A percentile compares a stretch with the other conserved stretches of the same genome.
These are phyloP conservation scores for Monosporascus sp. DNA, from an alignment of 2,329 filamentous ascomycete species.

Conservation along the genomic window DNA sequence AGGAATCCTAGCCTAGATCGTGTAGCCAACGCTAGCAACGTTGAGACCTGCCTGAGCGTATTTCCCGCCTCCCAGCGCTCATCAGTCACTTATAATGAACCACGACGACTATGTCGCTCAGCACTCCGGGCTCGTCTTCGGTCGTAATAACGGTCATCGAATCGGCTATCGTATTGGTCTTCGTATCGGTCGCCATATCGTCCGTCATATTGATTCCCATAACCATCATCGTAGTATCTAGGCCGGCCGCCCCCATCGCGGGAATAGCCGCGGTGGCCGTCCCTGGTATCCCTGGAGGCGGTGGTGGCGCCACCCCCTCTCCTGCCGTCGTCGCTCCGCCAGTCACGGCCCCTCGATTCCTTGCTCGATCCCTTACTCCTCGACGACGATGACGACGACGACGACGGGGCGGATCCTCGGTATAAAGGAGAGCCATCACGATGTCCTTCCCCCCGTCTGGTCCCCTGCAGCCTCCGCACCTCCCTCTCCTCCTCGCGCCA, in stretches of 20 bases:
- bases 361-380: neutral
- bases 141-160: constrained; percentile 10
- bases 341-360: too few species aligned
- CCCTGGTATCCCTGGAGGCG: neutral
- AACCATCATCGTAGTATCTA: neutral
- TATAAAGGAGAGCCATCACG: too few species aligned
- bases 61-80: neutral
- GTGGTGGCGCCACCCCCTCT: neutral
- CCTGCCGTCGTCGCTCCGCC: neutral
- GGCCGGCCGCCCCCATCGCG: neutral
- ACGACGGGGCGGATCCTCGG: too few species aligned
- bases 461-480: constrained; percentile 4
- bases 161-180: constrained; percentile 3
- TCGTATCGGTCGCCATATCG: constrained; percentile 13
- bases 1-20: too few species aligned
- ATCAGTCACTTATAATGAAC: constrained; percentile 14
- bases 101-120: constrained; percentile 17
- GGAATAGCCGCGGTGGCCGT: neutral
- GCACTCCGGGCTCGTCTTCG: constrained; percentile 4
- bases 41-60: neutral
- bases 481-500: constrained; percentile 8
- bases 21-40: neutral
- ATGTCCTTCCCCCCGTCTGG: neutral
- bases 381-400: neutral
- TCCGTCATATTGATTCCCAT: neutral